Evolutionary conservation across 2,329 filamentous ascomycete species (phyloP), one percentile per base, ranked within the genome.

Genomic region (Penicillium sp.): DNA sequence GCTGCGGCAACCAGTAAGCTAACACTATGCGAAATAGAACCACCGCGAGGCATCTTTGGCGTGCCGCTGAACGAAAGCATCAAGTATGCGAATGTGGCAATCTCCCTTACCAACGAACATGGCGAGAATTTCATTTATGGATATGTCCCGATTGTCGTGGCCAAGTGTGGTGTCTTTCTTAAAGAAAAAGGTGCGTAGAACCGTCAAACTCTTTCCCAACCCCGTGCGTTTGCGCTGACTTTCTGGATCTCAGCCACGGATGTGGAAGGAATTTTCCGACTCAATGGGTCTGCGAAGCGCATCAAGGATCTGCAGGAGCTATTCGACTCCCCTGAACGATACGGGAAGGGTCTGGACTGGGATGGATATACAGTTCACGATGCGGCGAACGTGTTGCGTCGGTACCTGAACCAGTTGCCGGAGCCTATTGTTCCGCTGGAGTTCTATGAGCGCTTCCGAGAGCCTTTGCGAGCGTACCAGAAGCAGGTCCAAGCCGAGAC

Each of bases 351-450:
- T 16, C 83, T 99, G 26, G 90, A 96, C 68, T 99, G 95, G 95
- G 90, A 91, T 47, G 95, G 95, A 47, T 99, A 96, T 74, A 99
- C 95, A 0, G 95, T 99, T 43, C 95, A 99, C 76, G 95, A 99
- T 82, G 95, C 95, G 26, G 93, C 95, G 68, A 99, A 98, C 71
- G 93, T 99, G 59, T 84, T 99, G 45, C 88, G 95, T 61, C 87
- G 95, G 66, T 99, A 99, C 73, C 87, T 99, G 61, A 98, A 98
- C 75, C 91, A 96, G 71, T 84, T 99, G 2, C 95, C 95, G 2
- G 95, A 99, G 72, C 95, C 95, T 5, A 96, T 99, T 62, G 95
- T 99, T 29, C 95, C 95, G 3, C 81, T 98, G 52, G 90, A 96
- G 67, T 88, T 97, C 62, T 99, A 99, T 73, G 90, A 96, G 69